Percentiles rank a stretch among this genome's conserved stretches.
Evolutionary conservation across 73 alveolate genomes (phyloP).

Genomic region (Symbiodinium pilosum): DNA sequence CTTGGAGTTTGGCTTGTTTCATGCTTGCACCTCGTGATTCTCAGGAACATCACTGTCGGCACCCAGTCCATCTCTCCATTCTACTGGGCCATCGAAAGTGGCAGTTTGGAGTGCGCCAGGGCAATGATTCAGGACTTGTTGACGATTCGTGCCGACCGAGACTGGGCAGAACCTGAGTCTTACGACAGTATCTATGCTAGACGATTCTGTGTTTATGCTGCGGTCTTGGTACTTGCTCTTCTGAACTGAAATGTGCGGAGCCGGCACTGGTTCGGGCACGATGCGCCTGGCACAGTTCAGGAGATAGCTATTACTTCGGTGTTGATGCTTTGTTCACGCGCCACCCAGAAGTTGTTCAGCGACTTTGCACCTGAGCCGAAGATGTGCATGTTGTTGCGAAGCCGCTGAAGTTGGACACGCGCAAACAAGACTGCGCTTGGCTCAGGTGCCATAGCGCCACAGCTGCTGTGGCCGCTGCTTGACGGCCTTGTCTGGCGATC

Average conservation of each 20-base stretch:
- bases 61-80: constrained; percentile 87
- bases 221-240: not conserved
- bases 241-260: no score
- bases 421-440: not conserved
- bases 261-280: no score
- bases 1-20: no score
- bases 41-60: constrained; percentile 76
- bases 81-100: constrained; percentile 90
- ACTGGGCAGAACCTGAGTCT: constrained; percentile 7
- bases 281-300: not conserved
- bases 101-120: constrained; percentile 65
- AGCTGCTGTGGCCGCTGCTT: constrained; percentile 52
- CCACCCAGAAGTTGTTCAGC: constrained; percentile 80
- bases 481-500: constrained; percentile 94
- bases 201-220: not conserved
- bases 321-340: constrained; percentile 63
- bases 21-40: no score
- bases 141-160: constrained; percentile 93
- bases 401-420: not conserved
- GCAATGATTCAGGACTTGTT: constrained; percentile 79
- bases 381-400: not conserved
- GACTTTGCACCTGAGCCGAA: not conserved
- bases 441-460: constrained; percentile 75
- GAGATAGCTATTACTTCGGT: constrained; percentile 83
- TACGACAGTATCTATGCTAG: not conserved